Base-by-base conservation (phyloP, 495 filamentous ascomycete species). In the Lineolata rhizophorae region DNA sequence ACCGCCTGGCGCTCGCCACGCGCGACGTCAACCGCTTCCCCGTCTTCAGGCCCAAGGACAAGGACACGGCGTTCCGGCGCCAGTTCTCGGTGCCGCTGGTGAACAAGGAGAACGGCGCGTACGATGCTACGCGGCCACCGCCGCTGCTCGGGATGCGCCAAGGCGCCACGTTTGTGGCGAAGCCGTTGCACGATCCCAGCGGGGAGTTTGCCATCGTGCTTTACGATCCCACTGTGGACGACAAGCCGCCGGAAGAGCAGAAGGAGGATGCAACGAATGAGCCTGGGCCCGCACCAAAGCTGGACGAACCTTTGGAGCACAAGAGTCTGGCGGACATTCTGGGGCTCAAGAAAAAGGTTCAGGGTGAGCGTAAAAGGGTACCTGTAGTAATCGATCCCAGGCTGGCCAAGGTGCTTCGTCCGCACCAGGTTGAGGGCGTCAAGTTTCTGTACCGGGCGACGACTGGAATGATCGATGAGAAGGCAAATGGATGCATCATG, bases 401-500 rank as follows among this genome's bases (percentile, higher is more conserved):
- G 45, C 55, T 99, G 18, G 70, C 81, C 30, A 95, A 95, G 50
- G 78, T 95, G 16, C 55, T 99, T 17, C 70, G 87, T 18, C 87
- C 87, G 5, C 87, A 99, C 73, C 87, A 99, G 53, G 76, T 99
- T 24, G 87, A 95, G 50, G 87, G 87, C 49, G 87, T 99, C 27
- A 93, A 92, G 61, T 99, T 99, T 46, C 68, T 99, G 57, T 99
- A 95, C 51, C 64, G 67, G 32, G 90, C 79, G 49, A 81, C 82
- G 13, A 95, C 85, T 16, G 87, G 87, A 4, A 62, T 95, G 65
- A 72, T 95, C 40, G 87, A 99, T 47, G 65, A 72, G 27, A 87
- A 83, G 35, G 90, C 90, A 15, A 79, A 94, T 54, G 87, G 87
- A 0, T 95, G 87, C 49, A 99, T 99, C 49, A 99, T 99, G 87